Base-by-base conservation (phyloP, 805 yeast genomes). In the Teunomyces stri region DNA sequence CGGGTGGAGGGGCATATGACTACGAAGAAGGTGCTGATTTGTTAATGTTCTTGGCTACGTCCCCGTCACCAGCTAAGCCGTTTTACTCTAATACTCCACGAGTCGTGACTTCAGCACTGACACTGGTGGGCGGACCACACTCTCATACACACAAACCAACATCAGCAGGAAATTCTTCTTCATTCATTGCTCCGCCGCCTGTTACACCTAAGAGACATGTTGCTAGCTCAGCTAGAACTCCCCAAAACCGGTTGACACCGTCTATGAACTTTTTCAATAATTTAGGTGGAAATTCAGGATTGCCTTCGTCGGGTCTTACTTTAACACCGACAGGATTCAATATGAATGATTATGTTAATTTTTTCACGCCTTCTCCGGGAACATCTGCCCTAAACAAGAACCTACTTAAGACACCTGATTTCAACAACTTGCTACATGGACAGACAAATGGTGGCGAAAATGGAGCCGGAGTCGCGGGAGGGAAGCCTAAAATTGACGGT, bases 341-440 rank as follows among this genome's bases (percentile, higher is more conserved):
- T 64, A 81, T 88, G 83, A 84, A 81, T 60, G 96, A 88, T 61
- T 88, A 87, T 61, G 85, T 89, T 33, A 85, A 88, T 60, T 75
- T 86, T 52, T 84, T 84, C 60, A 82, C 91, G 1, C 94, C 94
- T 3, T 81, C 87, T 7, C 87, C 87, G 2, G 72, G 74, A 7
- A 51, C 51, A 13, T 47, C 44, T 12, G 37, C 50, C 20, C 34
- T 44, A 20, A 42, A 47, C 51, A 37, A 63, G 56, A 64, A 62
- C 46, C 60, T 71, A 36, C 55, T 70, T 49, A 66, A 66, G 47
- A 70, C 76, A 3, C 76, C 77, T 2, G 76, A 72, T 55, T 69
- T 70, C 50, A 69, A 69, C 44, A 65, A 61, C 36, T 57, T 65
- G 45, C 46, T 65, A 31, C 52, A 53, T 43, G 53, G 51, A 10